These are phyloP conservation scores for Bipolaris zeicola DNA, from an alignment of 2,329 filamentous ascomycete genomes.

Conservation along the genomic window DNA sequence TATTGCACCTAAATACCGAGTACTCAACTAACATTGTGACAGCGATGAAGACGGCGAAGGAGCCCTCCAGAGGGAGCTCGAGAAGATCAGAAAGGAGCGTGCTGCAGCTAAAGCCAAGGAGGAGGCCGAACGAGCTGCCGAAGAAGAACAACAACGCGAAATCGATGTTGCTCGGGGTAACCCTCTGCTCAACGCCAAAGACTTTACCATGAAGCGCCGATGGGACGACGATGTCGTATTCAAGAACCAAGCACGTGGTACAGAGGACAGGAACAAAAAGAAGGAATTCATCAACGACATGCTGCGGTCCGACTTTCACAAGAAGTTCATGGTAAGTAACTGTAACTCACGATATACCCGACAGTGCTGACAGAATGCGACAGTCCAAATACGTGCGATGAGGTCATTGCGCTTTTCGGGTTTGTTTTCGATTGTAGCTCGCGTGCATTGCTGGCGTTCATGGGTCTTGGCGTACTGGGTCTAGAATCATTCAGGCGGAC, in stretches of 20 bases:
- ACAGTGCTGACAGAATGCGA: constrained; percentile 16
- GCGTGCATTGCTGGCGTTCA: constrained; percentile 32
- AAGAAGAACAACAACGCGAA: constrained; percentile 83
- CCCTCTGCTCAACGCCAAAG: constrained; percentile 83
- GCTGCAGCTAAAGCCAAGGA: constrained; percentile 80
- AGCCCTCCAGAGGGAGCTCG: constrained; percentile 87
- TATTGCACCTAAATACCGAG: not conserved
- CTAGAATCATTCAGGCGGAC: constrained; percentile 16
- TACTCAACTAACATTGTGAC: constrained; percentile 17
- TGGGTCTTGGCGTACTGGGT: constrained; percentile 23
- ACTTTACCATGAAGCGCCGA: constrained; percentile 87
- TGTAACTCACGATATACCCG: not conserved
- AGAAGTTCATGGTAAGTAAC: constrained; percentile 80
- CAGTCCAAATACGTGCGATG: constrained; percentile 49
- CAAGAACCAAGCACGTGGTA: constrained; percentile 96
- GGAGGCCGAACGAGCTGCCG: constrained; percentile 79
- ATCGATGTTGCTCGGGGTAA: constrained; percentile 91
- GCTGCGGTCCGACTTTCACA: constrained; percentile 94
- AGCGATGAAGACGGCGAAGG: constrained; percentile 67
- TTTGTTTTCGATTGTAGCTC: not conserved
- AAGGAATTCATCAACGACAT: constrained; percentile 98
- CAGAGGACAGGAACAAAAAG: constrained; percentile 87
- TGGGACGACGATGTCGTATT: constrained; percentile 99
- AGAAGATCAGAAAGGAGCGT: constrained; percentile 88
- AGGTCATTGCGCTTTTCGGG: constrained; percentile 16